Percentiles rank a stretch among this genome's conserved stretches.
Conservation (phyloP, 1,284 basidiomycete species). For the Ustilago xerochloae region DNA sequence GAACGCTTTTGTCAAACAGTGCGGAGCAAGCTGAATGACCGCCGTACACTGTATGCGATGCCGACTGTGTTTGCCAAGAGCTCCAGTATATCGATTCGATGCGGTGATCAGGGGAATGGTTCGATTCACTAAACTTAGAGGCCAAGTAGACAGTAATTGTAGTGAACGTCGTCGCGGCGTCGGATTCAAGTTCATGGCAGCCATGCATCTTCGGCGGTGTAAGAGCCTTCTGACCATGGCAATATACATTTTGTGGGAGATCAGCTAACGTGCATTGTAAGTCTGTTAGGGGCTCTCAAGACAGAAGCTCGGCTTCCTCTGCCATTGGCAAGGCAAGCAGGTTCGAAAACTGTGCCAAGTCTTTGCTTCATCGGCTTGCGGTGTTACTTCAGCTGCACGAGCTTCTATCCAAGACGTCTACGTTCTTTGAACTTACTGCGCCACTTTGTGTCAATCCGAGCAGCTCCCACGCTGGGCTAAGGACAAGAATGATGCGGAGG, state of each 20-base stretch:
- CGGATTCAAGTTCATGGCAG: no score
- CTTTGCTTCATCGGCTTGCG: slow-evolving; percentile 10
- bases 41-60: not conserved
- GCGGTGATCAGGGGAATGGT: not conserved
- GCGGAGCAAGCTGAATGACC: no score
- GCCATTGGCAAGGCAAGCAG: no score
- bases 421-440: not conserved
- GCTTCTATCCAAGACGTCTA: not conserved
- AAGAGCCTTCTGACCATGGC: no score
- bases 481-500: slow-evolving; percentile 4
- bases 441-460: slow-evolving; percentile 11
- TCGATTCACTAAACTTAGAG: not conserved
- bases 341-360: slow-evolving; percentile 10
- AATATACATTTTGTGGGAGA: no score
- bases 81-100: not conserved
- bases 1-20: slow-evolving; percentile 6
- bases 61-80: slow-evolving; percentile 7
- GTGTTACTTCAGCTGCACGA: not conserved
- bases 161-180: no score
- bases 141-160: no score
- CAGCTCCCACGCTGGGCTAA: no score
- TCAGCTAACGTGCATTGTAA: no score
- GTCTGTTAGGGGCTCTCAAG: no score
- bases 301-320: no score
- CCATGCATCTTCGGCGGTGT: no score